Conservation (phyloP, 2,329 filamentous ascomycete species). For the Alternaria ventricosa region DNA sequence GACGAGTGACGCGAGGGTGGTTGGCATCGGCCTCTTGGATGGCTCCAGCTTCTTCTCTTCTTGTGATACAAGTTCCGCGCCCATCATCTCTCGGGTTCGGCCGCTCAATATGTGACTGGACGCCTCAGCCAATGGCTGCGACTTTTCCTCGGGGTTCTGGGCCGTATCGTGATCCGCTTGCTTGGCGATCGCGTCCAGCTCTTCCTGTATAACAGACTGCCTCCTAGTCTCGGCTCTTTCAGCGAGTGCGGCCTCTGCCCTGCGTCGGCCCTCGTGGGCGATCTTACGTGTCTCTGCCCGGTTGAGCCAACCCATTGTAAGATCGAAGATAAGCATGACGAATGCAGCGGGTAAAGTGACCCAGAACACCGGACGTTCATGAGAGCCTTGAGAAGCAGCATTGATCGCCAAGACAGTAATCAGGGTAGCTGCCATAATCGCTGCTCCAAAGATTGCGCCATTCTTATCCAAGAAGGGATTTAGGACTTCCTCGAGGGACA, state of each 20-base stretch:
- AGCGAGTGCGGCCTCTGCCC: constrained; percentile 54
- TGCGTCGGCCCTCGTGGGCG: constrained; percentile 61
- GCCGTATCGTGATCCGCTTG: neutral
- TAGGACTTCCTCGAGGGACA: constrained; percentile 75
- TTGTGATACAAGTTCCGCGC: neutral
- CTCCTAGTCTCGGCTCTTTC: constrained; percentile 41
- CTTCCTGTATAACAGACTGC: constrained; percentile 19
- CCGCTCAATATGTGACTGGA: constrained; percentile 5
- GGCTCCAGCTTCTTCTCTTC: constrained; percentile 12
- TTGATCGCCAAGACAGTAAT: constrained; percentile 71
- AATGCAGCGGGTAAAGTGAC: constrained; percentile 73
- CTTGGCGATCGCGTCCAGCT: constrained; percentile 11
- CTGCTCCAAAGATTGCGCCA: constrained; percentile 68
- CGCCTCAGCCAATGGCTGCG: neutral
- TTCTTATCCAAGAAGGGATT: constrained; percentile 74
- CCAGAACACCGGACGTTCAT: constrained; percentile 68
- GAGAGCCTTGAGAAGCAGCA: constrained; percentile 60
- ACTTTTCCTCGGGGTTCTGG: constrained; percentile 17
- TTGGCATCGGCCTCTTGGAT: constrained; percentile 18
- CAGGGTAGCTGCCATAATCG: constrained; percentile 71
- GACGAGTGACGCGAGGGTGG: constrained; percentile 62
- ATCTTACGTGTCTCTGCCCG: constrained; percentile 69
- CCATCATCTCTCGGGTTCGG: neutral
- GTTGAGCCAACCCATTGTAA: constrained; percentile 68
- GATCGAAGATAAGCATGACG: constrained; percentile 72